Evolutionary conservation across 768 basidiomycete genomes (phyloP), one percentile per base, ranked within the genome.

Genomic region (Tulasnella sp.): DNA sequence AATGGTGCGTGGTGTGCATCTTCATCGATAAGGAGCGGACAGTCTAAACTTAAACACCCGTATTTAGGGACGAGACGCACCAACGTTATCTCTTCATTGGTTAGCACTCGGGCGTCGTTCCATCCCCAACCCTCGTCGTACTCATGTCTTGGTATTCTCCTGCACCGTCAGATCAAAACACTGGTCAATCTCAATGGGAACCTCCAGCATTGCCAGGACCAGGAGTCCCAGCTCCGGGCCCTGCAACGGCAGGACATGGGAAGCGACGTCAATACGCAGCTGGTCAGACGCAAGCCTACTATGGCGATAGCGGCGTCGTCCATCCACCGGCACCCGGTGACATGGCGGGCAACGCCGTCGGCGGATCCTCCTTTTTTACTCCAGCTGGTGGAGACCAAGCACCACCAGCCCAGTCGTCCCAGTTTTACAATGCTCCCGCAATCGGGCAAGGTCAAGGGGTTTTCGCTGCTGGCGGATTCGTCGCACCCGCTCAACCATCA

Each of bases 231-330:
- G 87, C 89, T 35, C 85, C 86, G 20, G 83, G 83, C 2, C 75
- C 81, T n/a, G 84, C 88, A 7, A 83, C 85, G 39, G 70, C 81
- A 15, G 78, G 81, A 32, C 87, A 88, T 80, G 77, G 86, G 75
- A 92, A 94, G 85, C 92, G 94, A 81, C 91, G 96, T 69, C 95
- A 97, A 84, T 98, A 98, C 83, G 96, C 96, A 72, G 91, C 94
- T 4, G 96, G 94, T 15, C 96, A 98, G 84, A 95, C 95, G 0
- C 94, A 95, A 82, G 94, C 89, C 3, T 96, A 96, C 83, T 94
- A 94, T 81, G 81, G 82, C 48, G 83, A 70, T 1, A 37, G 46
- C 51, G 82, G 77, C 32, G 72, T 73, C 11, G 80, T 71, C 11
- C 71, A 32, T 11, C 29, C 72, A 23, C 72, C 75, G 78, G 74